phyloP scores from a whole-genome alignment of 1,284 basidiomycete species.

The Boletus sp. region DNA sequence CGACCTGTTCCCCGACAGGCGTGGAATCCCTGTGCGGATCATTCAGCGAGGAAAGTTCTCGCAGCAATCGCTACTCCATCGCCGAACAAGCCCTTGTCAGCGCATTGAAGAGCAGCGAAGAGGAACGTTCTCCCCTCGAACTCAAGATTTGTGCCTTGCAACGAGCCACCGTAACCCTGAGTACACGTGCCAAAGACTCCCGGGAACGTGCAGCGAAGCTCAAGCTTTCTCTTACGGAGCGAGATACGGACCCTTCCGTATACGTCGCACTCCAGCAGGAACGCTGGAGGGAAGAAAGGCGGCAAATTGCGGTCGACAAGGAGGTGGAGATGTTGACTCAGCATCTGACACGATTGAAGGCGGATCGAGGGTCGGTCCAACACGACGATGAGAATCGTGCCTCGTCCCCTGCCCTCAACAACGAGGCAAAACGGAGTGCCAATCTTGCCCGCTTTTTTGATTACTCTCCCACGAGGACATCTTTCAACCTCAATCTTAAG shows the following conservation, averaged over 20 bases:
- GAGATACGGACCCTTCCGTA: conserved; percentile 34
- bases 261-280: conserved; percentile 41
- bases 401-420: conserved; percentile 26
- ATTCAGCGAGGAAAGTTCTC: conserved; percentile 22
- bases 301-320: conserved; percentile 35
- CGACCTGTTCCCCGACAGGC: conserved; percentile 8
- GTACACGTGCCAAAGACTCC: conserved; percentile 44
- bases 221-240: conserved; percentile 37
- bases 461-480: conserved; percentile 32
- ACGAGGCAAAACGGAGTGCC: conserved; percentile 32
- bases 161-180: conserved; percentile 40
- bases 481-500: conserved; percentile 34
- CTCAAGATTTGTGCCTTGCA: conserved; percentile 46
- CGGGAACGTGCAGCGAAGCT: conserved; percentile 41
- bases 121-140: conserved; percentile 36
- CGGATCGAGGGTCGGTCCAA: conserved; percentile 20
- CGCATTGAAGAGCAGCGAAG: conserved; percentile 32
- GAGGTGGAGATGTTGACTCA: conserved; percentile 33
- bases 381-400: conserved; percentile 24
- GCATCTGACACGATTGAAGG: conserved; percentile 25
- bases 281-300: conserved; percentile 50
- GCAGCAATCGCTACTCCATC: conserved; percentile 37
- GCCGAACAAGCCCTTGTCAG: conserved; percentile 39
- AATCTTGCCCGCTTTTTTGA: conserved; percentile 41
- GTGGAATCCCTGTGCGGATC: conserved; percentile 22